Evolutionary conservation across 495 filamentous ascomycete species (phyloP), one percentile per base, ranked within the genome.

Genomic region (Penicillium ucsense): DNA sequence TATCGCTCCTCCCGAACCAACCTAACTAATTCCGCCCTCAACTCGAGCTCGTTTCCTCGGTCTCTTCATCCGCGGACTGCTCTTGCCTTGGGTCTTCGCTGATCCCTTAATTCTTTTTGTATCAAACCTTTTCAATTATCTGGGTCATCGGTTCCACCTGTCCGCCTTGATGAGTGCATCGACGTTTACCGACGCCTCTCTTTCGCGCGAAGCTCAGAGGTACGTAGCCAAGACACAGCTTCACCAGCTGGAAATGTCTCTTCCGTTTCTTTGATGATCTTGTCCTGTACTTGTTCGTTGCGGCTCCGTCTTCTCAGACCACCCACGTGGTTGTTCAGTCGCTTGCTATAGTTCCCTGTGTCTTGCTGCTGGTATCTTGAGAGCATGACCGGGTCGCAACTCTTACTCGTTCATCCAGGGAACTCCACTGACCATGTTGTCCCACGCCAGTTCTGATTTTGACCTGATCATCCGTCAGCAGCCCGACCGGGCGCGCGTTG

Each of bases 391-490:
- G 48, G 41, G 45, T 53, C 56, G 59, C 54, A 60, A 56, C 53
- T 65, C 63, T 66, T 53, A 58, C 58, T 55, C 59, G 45, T 55
- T 47, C 47, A 43, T 54, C 49, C 58, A 64, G 59, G 59, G 38
- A 46, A 47, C 58, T 58, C 51, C 59, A 64, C 68, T 73, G 64
- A 73, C 67, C 34, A 70, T 67, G 61, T 63, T 71, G 52, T 60
- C 54, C 59, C 61, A 60, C 57, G 49, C 53, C 64, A 73, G 70
- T 67, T 67, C 68, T 65, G 74, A 81, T 59, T 79, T 78, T 70
- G 73, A 81, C 56, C 69, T 87, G 60, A 67, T 59, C 52, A 78
- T 87, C 59, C 74, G 79, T 53, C 83, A 87, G 67, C 76, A 83
- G 55, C 83, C 83, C 53, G 71, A 75, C 53, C 66, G 72, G 66